Conservation (phyloP, 148 eudicot species). For the Cornus controversa region DNA sequence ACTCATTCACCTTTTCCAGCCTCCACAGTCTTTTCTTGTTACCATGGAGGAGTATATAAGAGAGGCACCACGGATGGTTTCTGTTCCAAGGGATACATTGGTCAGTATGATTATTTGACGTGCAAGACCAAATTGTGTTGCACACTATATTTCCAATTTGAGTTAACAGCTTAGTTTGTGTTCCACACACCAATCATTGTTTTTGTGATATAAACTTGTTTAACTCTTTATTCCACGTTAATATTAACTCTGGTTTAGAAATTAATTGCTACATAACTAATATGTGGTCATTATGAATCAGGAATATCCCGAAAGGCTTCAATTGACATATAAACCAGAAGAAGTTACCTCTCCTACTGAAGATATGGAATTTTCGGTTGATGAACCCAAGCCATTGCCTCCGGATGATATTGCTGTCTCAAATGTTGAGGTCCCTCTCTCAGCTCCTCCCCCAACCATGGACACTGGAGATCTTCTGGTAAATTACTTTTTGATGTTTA, state of each 20-base stretch:
- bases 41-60: slow-evolving; percentile 98
- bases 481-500: slow-evolving; percentile 8
- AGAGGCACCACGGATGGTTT: slow-evolving; percentile 93
- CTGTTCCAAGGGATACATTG: slow-evolving; percentile 66
- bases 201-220: neutral
- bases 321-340: slow-evolving; percentile 76
- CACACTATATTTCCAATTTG: slow-evolving; percentile 12
- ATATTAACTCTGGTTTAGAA: slow-evolving; percentile 1
- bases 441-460: slow-evolving; percentile 42
- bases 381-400: slow-evolving; percentile 52
- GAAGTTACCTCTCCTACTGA: slow-evolving; percentile 49
- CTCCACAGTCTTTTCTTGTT: slow-evolving; percentile 60
- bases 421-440: slow-evolving; percentile 33
- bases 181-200: neutral
- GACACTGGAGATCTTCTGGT: slow-evolving; percentile 88
- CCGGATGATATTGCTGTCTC: slow-evolving; percentile 38
- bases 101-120: slow-evolving; percentile 41
- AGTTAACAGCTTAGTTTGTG: neutral
- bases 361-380: slow-evolving; percentile 32
- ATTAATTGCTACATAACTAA: neutral
- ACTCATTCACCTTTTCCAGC: slow-evolving; percentile 46
- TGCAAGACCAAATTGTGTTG: slow-evolving; percentile 34
- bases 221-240: neutral
- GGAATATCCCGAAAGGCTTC: slow-evolving; percentile 95
- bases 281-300: slow-evolving; percentile 32